Evolutionary conservation across 2,329 filamentous ascomycete genomes (phyloP).

Genomic region (Penicillium verrucosum): DNA sequence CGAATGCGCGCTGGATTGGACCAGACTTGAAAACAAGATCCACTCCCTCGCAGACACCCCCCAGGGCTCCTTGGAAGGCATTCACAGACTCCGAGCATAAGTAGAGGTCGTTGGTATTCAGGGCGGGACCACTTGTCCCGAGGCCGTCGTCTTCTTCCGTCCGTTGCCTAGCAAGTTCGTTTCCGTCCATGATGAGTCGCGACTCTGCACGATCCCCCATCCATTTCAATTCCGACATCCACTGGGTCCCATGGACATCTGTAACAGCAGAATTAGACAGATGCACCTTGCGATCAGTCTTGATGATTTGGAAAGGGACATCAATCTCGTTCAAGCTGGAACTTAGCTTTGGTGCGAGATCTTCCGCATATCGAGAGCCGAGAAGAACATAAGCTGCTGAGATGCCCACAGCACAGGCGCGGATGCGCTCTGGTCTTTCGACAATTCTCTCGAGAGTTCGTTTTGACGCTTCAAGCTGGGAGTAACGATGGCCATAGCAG

Average conservation of each 20-base stretch:
- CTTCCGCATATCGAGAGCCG: constrained; percentile 73
- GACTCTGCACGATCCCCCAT: constrained; percentile 81
- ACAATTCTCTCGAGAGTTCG: constrained; percentile 74
- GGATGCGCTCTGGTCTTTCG: constrained; percentile 86
- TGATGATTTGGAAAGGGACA: constrained; percentile 72
- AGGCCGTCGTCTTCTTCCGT: constrained; percentile 38
- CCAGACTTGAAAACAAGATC: constrained; percentile 70
- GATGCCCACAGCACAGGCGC: constrained; percentile 76
- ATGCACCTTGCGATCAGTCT: constrained; percentile 68
- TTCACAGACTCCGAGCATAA: constrained; percentile 80
- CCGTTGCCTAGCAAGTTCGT: constrained; percentile 68
- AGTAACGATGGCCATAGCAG: constrained; percentile 91
- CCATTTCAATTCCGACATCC: constrained; percentile 86
- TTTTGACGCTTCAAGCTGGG: constrained; percentile 72
- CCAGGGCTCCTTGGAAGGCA: constrained; percentile 85
- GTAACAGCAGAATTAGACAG: constrained; percentile 75
- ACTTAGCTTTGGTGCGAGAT: constrained; percentile 63
- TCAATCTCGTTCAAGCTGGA: constrained; percentile 44
- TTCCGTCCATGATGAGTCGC: constrained; percentile 72
- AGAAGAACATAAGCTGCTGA: constrained; percentile 87
- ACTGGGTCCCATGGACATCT: constrained; percentile 83
- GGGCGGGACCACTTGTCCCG: constrained; percentile 47
- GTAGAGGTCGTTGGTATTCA: constrained; percentile 90
- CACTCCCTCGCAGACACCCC: constrained; percentile 89
- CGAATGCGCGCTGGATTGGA: constrained; percentile 75